Evolutionary conservation across 2,329 filamentous ascomycete genomes (phyloP).

Genomic region (Dactylellina sp.): DNA sequence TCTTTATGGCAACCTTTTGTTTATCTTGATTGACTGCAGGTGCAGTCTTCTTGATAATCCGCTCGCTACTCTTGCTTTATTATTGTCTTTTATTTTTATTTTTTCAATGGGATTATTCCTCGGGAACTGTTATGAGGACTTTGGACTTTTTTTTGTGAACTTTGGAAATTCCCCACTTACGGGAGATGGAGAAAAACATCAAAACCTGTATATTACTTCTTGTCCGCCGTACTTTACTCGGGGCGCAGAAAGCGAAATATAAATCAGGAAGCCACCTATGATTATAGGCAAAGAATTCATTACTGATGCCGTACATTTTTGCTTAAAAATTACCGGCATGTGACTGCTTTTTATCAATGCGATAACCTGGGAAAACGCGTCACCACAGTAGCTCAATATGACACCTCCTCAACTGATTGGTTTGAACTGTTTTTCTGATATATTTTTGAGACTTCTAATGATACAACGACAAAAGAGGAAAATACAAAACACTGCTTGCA

Average conservation of each 20-base stretch:
- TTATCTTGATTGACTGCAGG: slow-evolving; percentile 17
- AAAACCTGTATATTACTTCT: slow-evolving; percentile 52
- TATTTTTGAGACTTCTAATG: slow-evolving; percentile 9
- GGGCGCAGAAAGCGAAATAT: slow-evolving; percentile 44
- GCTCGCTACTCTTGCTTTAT: slow-evolving; percentile 24
- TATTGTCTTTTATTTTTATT: slow-evolving; percentile 14
- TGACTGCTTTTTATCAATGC: slow-evolving; percentile 41
- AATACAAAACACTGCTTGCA: background rate
- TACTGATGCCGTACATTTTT: too few species aligned
- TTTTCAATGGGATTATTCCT: slow-evolving; percentile 19
- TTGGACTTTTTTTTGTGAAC: slow-evolving; percentile 10
- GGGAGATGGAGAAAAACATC: slow-evolving; percentile 15
- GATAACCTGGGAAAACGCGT: background rate
- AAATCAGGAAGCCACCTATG: slow-evolving; percentile 18
- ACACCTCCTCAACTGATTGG: background rate
- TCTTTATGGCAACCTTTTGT: slow-evolving; percentile 2
- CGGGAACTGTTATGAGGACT: slow-evolving; percentile 25
- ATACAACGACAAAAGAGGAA: background rate
- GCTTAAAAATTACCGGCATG: background rate
- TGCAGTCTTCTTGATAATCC: slow-evolving; percentile 17
- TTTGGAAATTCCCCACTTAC: slow-evolving; percentile 1
- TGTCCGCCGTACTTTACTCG: slow-evolving; percentile 31
- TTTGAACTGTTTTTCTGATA: slow-evolving; percentile 37
- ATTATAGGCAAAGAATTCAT: background rate
- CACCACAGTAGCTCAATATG: background rate